phyloP scores from a whole-genome alignment of 176 grass and related monocot species.

The Pontederia paniculata region DNA sequence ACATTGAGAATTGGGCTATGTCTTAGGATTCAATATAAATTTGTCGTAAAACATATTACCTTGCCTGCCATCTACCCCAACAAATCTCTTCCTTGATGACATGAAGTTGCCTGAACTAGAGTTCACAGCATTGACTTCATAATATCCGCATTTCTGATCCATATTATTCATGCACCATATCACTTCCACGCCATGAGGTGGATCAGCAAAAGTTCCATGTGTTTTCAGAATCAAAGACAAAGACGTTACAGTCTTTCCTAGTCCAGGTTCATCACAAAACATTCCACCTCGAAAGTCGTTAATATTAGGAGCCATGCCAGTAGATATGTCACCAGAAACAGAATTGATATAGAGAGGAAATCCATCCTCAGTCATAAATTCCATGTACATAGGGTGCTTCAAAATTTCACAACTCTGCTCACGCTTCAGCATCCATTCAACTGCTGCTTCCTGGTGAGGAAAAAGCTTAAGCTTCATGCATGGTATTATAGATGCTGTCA shows the following conservation, averaged over 20 bases:
- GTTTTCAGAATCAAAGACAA: constrained; percentile 96
- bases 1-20: background rate
- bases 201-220: constrained; percentile 55
- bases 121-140: constrained; percentile 44
- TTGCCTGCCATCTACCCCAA: constrained; percentile 15
- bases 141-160: constrained; percentile 81
- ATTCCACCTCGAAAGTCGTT: constrained; percentile 79
- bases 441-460: constrained; percentile 82
- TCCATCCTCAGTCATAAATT: constrained; percentile 71
- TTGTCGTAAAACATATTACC: constrained; percentile 10
- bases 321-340: constrained; percentile 57
- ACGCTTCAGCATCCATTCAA: constrained; percentile 81
- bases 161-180: constrained; percentile 66
- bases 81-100: constrained; percentile 24
- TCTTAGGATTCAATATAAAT: constrained; percentile 14
- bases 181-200: constrained; percentile 62
- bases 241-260: constrained; percentile 90
- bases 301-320: constrained; percentile 38
- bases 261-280: constrained; percentile 98
- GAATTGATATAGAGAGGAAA: constrained; percentile 70
- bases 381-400: constrained; percentile 56
- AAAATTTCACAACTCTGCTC: constrained; percentile 38
- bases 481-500: constrained; percentile 72
- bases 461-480: constrained; percentile 96
- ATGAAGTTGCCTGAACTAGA: constrained; percentile 25